These are phyloP conservation scores for Angomonas desouzai DNA, from an alignment of 208 protist genomes.

Conservation along the genomic window DNA sequence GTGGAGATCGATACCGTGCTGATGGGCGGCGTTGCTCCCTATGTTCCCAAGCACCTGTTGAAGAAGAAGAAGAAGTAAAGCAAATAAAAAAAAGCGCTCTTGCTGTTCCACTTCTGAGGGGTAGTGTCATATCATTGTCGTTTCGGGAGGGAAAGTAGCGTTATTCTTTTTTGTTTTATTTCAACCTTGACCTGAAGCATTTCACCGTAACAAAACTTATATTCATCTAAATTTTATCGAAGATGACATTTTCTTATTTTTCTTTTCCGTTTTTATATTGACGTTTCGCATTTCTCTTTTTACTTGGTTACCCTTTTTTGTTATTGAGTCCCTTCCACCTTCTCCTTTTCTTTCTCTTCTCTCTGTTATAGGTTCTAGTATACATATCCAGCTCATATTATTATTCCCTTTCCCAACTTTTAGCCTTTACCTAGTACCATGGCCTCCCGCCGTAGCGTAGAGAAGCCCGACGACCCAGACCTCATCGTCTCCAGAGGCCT, in stretches of 20 bases:
- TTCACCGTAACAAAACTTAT: too few species aligned
- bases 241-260: conserved; percentile 12
- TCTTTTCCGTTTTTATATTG: conserved; percentile 11
- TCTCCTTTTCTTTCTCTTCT: conserved; percentile 12
- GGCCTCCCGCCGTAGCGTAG: background rate
- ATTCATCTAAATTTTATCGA: too few species aligned
- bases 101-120: too few species aligned
- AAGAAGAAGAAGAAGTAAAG: conserved; percentile 62
- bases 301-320: conserved; percentile 12
- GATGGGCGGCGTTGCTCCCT: conserved; percentile 75
- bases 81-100: too few species aligned
- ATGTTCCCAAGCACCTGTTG: conserved; percentile 67
- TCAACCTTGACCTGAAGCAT: too few species aligned
- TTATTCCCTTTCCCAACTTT: conserved; percentile 11
- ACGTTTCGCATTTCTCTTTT: conserved; percentile 19
- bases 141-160: too few species aligned
- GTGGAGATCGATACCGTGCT: conserved; percentile 70
- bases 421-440: conserved; percentile 1
- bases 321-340: background rate
- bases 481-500: conserved; percentile 72
- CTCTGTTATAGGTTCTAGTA: too few species aligned
- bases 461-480: conserved; percentile 10
- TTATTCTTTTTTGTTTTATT: too few species aligned
- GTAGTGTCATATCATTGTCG: too few species aligned
- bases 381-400: too few species aligned